Conservation (phyloP, 805 yeast genomes). For the Lipomyces japonicus region DNA sequence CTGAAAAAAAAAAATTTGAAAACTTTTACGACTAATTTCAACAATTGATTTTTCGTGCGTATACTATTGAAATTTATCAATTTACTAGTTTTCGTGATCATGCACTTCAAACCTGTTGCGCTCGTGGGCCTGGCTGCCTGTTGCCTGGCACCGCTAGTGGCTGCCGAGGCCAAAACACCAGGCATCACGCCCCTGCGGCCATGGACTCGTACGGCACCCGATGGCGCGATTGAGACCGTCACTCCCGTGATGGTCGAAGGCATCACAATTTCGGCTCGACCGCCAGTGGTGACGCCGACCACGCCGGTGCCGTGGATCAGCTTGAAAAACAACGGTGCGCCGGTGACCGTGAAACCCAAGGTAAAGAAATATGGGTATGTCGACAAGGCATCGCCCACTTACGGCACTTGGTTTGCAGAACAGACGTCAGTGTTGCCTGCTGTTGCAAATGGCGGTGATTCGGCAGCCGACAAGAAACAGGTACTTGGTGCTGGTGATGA, state of each 20-base stretch:
- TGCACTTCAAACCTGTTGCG: slow-evolving; percentile 5
- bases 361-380: slow-evolving; percentile 61
- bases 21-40: too few species aligned
- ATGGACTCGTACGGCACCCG: slow-evolving; percentile 30
- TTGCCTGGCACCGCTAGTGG: slow-evolving; percentile 11
- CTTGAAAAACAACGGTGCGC: slow-evolving; percentile 69
- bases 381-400: slow-evolving; percentile 63
- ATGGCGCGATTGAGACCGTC: slow-evolving; percentile 49
- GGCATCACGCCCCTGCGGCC: slow-evolving; percentile 23
- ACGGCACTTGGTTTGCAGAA: slow-evolving; percentile 60
- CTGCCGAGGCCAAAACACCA: slow-evolving; percentile 26
- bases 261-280: slow-evolving; percentile 57
- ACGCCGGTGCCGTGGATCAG: slow-evolving; percentile 80
- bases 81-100: too few species aligned
- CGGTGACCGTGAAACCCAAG: slow-evolving; percentile 75
- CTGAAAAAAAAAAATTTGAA: too few species aligned
- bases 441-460: background rate
- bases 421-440: slow-evolving; percentile 46
- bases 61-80: too few species aligned
- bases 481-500: slow-evolving; percentile 2
- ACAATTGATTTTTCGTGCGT: too few species aligned
- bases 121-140: too few species aligned
- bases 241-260: slow-evolving; percentile 62
- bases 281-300: slow-evolving; percentile 40
- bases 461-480: background rate